Evolutionary conservation across 805 yeast species (phyloP).

Genomic region (Suhomyces sp.): DNA sequence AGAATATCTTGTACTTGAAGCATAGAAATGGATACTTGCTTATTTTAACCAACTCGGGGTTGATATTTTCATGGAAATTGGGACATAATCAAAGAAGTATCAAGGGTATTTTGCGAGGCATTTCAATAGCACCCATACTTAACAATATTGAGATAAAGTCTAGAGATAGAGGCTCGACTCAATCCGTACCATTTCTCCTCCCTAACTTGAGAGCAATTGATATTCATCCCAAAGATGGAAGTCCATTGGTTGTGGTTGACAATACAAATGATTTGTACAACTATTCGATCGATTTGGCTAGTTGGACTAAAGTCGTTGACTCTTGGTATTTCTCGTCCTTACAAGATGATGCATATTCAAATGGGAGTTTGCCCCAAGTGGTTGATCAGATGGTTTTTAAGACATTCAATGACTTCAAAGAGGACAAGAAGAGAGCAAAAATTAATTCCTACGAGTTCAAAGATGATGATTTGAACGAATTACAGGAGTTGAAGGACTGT

Average conservation of each 20-base stretch:
- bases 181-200: constrained; percentile 4
- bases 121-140: constrained; percentile 55
- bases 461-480: not conserved
- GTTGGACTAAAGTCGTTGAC: constrained; percentile 52
- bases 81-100: constrained; percentile 17
- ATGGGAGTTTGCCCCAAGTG: not conserved
- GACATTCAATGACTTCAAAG: constrained; percentile 8
- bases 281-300: constrained; percentile 40
- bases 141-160: constrained; percentile 28
- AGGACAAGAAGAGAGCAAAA: constrained; percentile 9
- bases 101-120: constrained; percentile 35
- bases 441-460: constrained; percentile 11
- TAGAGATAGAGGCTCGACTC: constrained; percentile 1
- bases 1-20: constrained; percentile 38
- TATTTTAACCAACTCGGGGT: constrained; percentile 51
- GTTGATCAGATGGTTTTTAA: constrained; percentile 7
- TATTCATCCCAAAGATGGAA: constrained; percentile 35
- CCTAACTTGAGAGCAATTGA: constrained; percentile 23
- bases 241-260: constrained; percentile 42
- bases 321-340: constrained; percentile 34
- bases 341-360: constrained; percentile 1
- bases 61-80: constrained; percentile 53
- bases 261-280: constrained; percentile 35
- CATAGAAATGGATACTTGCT: constrained; percentile 35
- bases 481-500: constrained; percentile 6